A percentile compares a stretch with the other conserved stretches of the same genome.
phyloP scores from a whole-genome alignment of 306 rosid genomes.

The Sicyos baderoa region DNA sequence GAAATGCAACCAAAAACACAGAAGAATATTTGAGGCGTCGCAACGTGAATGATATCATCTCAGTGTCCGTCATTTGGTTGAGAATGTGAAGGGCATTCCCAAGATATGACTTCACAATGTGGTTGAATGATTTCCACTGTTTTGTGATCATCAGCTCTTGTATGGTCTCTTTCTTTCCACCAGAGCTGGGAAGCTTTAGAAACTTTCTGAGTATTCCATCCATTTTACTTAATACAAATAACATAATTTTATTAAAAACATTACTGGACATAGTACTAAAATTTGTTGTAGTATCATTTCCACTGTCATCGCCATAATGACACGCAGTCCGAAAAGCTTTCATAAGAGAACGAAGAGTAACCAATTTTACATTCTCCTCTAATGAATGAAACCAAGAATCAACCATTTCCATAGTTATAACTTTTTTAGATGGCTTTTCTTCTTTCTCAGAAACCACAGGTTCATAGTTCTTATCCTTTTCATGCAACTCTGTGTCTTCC shows the following conservation, averaged over 20 bases:
- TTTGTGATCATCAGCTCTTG: constrained; percentile 52
- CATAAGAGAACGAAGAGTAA: constrained; percentile 58
- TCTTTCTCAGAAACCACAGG: constrained; percentile 33
- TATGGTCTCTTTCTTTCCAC: constrained; percentile 76
- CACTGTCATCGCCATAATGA: constrained; percentile 84
- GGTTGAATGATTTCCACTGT: constrained; percentile 65
- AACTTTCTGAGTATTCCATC: constrained; percentile 69
- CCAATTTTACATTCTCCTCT: constrained; percentile 50
- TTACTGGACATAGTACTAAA: constrained; percentile 67
- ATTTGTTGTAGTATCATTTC: constrained; percentile 39
- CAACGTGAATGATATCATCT: constrained; percentile 83
- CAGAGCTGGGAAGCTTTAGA: constrained; percentile 68
- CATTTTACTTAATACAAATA: constrained; percentile 74
- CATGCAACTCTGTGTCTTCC: constrained; percentile 41
- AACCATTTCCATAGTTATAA: constrained; percentile 65
- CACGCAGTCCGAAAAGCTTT: constrained; percentile 82
- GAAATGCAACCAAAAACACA: constrained; percentile 74
- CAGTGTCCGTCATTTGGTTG: constrained; percentile 92
- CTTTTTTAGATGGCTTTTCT: constrained; percentile 32
- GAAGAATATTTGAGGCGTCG: constrained; percentile 72
- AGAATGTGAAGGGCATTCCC: constrained; percentile 84
- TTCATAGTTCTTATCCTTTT: constrained; percentile 18
- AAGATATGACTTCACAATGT: constrained; percentile 80
- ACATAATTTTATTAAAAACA: constrained; percentile 85
- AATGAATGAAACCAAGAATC: constrained; percentile 64